Evolutionary conservation across 1,284 basidiomycete genomes (phyloP).

Genomic region (Trichosporon ovoides): DNA sequence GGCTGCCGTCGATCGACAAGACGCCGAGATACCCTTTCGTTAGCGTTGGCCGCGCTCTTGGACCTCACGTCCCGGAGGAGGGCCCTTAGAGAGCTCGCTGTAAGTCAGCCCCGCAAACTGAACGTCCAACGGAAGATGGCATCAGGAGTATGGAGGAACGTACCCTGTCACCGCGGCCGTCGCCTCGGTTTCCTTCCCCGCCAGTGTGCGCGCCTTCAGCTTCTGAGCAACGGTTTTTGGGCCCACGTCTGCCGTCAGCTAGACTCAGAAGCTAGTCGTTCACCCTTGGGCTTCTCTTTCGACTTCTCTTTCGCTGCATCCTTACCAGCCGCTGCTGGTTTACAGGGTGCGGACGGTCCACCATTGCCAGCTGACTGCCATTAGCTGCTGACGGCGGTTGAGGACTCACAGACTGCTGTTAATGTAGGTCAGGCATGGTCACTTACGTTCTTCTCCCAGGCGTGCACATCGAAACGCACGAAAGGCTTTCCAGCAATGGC

Average conservation of each 20-base stretch:
- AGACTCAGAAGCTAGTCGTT: neutral
- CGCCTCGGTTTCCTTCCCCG: neutral
- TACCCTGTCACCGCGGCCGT: conserved; percentile 21
- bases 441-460: conserved; percentile 36
- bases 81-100: conserved; percentile 37
- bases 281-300: neutral
- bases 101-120: neutral
- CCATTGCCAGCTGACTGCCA: no score
- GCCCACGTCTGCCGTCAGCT: conserved; percentile 6
- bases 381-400: no score
- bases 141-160: conserved; percentile 9
- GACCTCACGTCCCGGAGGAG: conserved; percentile 28
- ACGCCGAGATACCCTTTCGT: conserved; percentile 38
- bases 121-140: neutral
- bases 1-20: conserved; percentile 32
- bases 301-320: neutral
- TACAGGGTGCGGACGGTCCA: no score
- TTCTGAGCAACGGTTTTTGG: conserved; percentile 14
- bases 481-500: conserved; percentile 43
- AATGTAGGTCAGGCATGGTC: no score
- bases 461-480: conserved; percentile 34
- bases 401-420: no score
- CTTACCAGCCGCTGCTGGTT: no score
- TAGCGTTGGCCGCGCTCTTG: neutral
- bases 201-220: neutral